phyloP scores from a whole-genome alignment of 805 yeast species.

The Barnettozyma populi region DNA sequence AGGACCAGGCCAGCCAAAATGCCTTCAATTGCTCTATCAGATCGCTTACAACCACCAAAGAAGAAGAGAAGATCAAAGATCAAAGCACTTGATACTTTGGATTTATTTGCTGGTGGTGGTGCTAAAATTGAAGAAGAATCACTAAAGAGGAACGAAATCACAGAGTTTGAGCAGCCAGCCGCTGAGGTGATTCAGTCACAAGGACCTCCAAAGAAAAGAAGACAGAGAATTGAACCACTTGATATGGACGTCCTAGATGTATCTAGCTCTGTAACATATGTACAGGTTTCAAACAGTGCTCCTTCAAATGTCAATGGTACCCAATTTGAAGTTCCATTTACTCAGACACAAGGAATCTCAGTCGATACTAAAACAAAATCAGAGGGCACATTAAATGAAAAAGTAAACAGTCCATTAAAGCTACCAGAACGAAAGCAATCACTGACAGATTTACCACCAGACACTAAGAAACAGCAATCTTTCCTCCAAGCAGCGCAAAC shows the following conservation, averaged over 20 bases:
- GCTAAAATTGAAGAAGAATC: constrained; percentile 3
- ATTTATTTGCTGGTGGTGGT: constrained; percentile 36
- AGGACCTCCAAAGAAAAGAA: constrained; percentile 10
- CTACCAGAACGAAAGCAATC: not conserved
- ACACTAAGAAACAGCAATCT: constrained; percentile 7
- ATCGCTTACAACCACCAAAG: constrained; percentile 6
- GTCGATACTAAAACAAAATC: not conserved
- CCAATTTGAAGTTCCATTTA: not conserved
- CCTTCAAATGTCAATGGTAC: not conserved
- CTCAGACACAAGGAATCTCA: not conserved
- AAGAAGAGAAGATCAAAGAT: constrained; percentile 19
- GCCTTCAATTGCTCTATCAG: not conserved
- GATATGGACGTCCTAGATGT: constrained; percentile 2
- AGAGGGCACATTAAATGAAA: not conserved
- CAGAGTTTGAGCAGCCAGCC: not conserved
- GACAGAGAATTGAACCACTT: constrained; percentile 7
- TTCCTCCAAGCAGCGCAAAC: constrained; percentile 15
- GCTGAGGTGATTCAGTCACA: not conserved
- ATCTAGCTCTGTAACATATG: not conserved
- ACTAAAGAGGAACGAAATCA: not conserved
- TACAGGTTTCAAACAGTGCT: not conserved
- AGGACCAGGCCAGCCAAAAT: constrained; percentile 11
- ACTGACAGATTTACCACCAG: not conserved
- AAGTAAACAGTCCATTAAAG: not conserved
- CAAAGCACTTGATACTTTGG: constrained; percentile 31